phyloP scores from a whole-genome alignment of 352 stramenopile genomes.

The Phytophthora sojae region DNA sequence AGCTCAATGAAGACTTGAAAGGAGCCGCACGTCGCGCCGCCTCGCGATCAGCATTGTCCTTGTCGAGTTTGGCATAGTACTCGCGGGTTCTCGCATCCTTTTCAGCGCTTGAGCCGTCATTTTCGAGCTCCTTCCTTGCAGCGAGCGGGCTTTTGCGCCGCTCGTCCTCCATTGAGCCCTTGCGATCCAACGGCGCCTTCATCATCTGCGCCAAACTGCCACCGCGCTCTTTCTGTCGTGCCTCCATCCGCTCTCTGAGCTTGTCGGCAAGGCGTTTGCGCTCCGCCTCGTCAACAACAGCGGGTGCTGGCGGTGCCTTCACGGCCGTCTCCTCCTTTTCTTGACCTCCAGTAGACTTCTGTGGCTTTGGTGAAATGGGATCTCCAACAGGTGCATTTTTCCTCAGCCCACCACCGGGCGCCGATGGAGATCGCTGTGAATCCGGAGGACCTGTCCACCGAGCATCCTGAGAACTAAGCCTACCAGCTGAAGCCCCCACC shows the following conservation, averaged over 20 bases:
- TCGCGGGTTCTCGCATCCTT: constrained; percentile 58
- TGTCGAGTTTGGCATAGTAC: constrained; percentile 67
- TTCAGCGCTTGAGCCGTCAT: constrained; percentile 31
- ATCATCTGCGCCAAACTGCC: constrained; percentile 49
- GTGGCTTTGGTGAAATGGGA: constrained; percentile 28
- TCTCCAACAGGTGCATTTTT: constrained; percentile 22
- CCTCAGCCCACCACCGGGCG: constrained; percentile 14
- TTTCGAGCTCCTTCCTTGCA: constrained; percentile 27
- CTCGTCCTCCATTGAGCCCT: constrained; percentile 29
- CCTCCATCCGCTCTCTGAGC: constrained; percentile 54
- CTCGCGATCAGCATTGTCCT: constrained; percentile 59
- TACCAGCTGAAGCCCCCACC: constrained; percentile 10
- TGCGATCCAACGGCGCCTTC: constrained; percentile 33
- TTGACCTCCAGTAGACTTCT: constrained; percentile 21
- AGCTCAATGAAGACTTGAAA: constrained; percentile 64
- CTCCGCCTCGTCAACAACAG: constrained; percentile 42
- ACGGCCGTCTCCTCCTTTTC: constrained; percentile 25
- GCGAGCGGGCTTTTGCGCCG: constrained; percentile 13
- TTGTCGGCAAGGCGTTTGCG: constrained; percentile 45
- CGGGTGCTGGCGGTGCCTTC: constrained; percentile 11
- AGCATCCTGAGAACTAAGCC: constrained; percentile 30
- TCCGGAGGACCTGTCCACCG: constrained; percentile 18
- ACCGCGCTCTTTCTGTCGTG: constrained; percentile 45
- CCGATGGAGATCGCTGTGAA: constrained; percentile 24
- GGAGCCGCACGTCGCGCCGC: constrained; percentile 39